Percentiles rank a stretch among this genome's conserved stretches.
Evolutionary conservation across 257 asterid genomes (phyloP).

Genomic region (Orobanche coerulescens): DNA sequence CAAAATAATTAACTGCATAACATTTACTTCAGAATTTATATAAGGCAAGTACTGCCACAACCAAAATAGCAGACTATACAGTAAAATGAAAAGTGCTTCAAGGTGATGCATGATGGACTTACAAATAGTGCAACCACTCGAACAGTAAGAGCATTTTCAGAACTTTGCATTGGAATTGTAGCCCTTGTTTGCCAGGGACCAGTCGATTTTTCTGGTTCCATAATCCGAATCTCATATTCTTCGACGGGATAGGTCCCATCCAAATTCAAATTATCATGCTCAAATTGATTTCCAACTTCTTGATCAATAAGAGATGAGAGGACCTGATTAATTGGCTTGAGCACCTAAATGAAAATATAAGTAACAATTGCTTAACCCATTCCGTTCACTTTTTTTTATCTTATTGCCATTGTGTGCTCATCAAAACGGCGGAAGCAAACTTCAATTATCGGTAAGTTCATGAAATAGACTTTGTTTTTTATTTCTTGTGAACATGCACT

Average conservation of each 20-base stretch:
- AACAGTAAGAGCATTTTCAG: constrained; percentile 89
- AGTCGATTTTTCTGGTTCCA: constrained; percentile 84
- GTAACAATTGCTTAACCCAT: constrained; percentile 13
- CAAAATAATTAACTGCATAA: constrained; percentile 1
- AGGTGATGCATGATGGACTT: constrained; percentile 36
- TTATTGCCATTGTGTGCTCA: background rate
- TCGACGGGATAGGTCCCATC: constrained; percentile 90
- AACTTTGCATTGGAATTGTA: constrained; percentile 84
- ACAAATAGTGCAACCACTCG: constrained; percentile 85
- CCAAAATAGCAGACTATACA: background rate
- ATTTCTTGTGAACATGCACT: constrained; percentile 6
- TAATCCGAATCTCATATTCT: constrained; percentile 85
- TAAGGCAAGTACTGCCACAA: constrained; percentile 5
- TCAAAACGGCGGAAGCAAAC: constrained; percentile 15
- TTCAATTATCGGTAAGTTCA: background rate
- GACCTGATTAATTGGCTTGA: constrained; percentile 84
- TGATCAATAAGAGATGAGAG: constrained; percentile 87
- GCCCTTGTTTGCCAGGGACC: constrained; percentile 93
- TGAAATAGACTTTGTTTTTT: constrained; percentile 5
- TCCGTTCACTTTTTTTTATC: background rate
- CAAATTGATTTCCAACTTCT: constrained; percentile 81
- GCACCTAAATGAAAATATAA: constrained; percentile 41
- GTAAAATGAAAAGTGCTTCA: background rate
- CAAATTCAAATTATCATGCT: constrained; percentile 52
- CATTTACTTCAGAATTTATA: constrained; percentile 4